Percentiles rank a stretch among this genome's conserved stretches.
Conservation (phyloP, 768 basidiomycete genomes). For the Trametes elegans region DNA sequence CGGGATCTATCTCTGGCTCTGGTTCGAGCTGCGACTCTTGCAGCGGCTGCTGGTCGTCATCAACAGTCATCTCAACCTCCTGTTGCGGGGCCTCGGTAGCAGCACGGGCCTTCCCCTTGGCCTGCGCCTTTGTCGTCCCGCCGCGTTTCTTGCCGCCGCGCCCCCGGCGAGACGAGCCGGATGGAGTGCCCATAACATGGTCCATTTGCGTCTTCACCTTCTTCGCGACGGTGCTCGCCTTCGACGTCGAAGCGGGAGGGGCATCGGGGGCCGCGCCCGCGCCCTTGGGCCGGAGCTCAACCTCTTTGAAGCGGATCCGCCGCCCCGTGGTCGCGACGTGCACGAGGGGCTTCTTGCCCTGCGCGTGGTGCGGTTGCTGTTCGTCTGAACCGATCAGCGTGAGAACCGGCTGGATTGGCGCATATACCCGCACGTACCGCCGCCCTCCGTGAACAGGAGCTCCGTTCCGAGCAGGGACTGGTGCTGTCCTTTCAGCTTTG, state of each 20-base stretch:
- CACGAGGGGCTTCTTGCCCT: slow-evolving; percentile 47
- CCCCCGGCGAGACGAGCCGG: slow-evolving; percentile 14
- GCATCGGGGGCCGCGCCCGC: slow-evolving; percentile 1
- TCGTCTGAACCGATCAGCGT: slow-evolving; percentile 30
- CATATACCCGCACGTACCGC: slow-evolving; percentile 40
- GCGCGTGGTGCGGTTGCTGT: slow-evolving; percentile 34
- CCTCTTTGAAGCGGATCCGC: slow-evolving; percentile 72
- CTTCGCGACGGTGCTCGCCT: slow-evolving; percentile 10
- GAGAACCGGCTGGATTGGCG: slow-evolving; percentile 10
- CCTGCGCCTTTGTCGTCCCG: neutral
- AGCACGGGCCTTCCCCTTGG: neutral
- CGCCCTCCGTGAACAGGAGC: slow-evolving; percentile 68
- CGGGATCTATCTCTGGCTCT: no score
- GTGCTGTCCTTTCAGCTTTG: slow-evolving; percentile 68
- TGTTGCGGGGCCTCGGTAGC: no score
- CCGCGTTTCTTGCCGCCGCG: slow-evolving; percentile 18
- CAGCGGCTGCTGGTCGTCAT: neutral
- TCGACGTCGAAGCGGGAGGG: neutral
- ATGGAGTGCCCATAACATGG: slow-evolving; percentile 14
- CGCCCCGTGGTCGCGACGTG: slow-evolving; percentile 64
- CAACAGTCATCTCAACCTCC: no score
- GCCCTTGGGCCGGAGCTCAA: slow-evolving; percentile 41
- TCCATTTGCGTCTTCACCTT: slow-evolving; percentile 16
- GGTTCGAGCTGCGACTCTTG: neutral
- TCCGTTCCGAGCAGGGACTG: slow-evolving; percentile 72